A percentile compares a stretch with the other conserved stretches of the same genome.
These are phyloP conservation scores for Coleophoma cylindrospora DNA, from an alignment of 2,329 filamentous ascomycete species.

Conservation along the genomic window DNA sequence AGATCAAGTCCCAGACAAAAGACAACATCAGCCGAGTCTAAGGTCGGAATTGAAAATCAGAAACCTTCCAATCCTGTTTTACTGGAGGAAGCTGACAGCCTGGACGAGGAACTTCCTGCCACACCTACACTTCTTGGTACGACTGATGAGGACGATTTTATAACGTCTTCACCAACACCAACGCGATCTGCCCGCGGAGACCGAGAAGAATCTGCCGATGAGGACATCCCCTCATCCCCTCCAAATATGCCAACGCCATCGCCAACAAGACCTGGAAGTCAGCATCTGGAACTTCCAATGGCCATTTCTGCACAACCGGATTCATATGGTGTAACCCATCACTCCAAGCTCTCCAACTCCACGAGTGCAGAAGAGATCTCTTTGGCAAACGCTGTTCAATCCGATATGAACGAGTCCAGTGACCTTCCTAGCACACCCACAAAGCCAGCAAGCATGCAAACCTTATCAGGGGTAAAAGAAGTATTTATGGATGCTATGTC, in stretches of 20 bases:
- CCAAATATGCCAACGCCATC: slow-evolving; percentile 4
- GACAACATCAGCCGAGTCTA: slow-evolving; percentile 8
- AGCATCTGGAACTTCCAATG: slow-evolving; percentile 1
- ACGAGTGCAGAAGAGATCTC: slow-evolving; percentile 5
- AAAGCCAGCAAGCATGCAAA: slow-evolving; percentile 26
- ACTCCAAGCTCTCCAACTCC: slow-evolving; percentile 11
- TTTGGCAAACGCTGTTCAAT: background rate
- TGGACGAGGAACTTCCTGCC: slow-evolving; percentile 10
- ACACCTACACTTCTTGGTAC: slow-evolving; percentile 17
- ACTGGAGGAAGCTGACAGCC: background rate
- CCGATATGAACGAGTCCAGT: background rate
- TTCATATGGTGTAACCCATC: slow-evolving; percentile 6
- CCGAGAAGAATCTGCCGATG: slow-evolving; percentile 43
- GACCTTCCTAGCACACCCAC: slow-evolving; percentile 4
- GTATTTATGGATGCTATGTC: slow-evolving; percentile 44
- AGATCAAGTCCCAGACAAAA: slow-evolving; percentile 43
- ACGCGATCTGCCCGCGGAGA: slow-evolving; percentile 42
- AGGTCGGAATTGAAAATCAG: slow-evolving; percentile 38
- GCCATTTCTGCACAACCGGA: slow-evolving; percentile 17
- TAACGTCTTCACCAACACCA: slow-evolving; percentile 55
- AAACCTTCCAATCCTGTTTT: slow-evolving; percentile 20
- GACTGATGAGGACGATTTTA: slow-evolving; percentile 24
- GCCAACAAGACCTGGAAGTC: no score
- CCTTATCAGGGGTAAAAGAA: slow-evolving; percentile 26
- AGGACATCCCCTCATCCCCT: slow-evolving; percentile 17